These are phyloP conservation scores for Aspergillus indologenus DNA, from an alignment of 495 filamentous ascomycete species.

Conservation along the genomic window DNA sequence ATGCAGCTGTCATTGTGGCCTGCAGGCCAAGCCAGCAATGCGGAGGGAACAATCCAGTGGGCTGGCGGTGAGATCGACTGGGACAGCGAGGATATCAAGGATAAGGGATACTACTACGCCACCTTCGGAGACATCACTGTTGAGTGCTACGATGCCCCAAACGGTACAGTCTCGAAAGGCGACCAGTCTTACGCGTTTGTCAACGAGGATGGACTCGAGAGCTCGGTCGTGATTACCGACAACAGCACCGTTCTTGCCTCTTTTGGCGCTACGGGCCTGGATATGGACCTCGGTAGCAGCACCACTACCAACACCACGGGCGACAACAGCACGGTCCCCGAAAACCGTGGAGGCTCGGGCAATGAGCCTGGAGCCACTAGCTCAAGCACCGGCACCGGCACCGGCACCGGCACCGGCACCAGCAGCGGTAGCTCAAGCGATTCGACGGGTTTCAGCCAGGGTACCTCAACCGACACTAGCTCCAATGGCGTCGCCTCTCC, in stretches of 20 bases:
- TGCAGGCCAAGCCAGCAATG: constrained; percentile 76
- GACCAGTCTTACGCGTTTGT: constrained; percentile 74
- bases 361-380: constrained; percentile 23
- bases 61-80: constrained; percentile 88
- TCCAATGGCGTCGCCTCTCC: constrained; percentile 36
- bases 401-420: constrained; percentile 15
- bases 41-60: constrained; percentile 83
- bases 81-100: constrained; percentile 75
- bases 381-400: constrained; percentile 11
- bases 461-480: constrained; percentile 16
- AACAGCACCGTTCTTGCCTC: constrained; percentile 76
- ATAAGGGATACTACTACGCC: constrained; percentile 85
- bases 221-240: constrained; percentile 70
- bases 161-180: constrained; percentile 57
- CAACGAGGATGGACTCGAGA: constrained; percentile 60
- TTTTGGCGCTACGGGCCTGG: constrained; percentile 69
- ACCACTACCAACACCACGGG: constrained; percentile 22
- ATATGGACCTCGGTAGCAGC: constrained; percentile 54
- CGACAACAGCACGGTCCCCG: constrained; percentile 33
- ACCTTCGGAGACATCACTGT: constrained; percentile 73
- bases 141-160: constrained; percentile 76
- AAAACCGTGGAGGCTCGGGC: constrained; percentile 34
- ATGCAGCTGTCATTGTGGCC: constrained; percentile 97
- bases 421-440: constrained; percentile 4
- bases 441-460: constrained; percentile 15